Conservation (phyloP, 2,329 filamentous ascomycete genomes). For the Pseudogymnoascus sp. region DNA sequence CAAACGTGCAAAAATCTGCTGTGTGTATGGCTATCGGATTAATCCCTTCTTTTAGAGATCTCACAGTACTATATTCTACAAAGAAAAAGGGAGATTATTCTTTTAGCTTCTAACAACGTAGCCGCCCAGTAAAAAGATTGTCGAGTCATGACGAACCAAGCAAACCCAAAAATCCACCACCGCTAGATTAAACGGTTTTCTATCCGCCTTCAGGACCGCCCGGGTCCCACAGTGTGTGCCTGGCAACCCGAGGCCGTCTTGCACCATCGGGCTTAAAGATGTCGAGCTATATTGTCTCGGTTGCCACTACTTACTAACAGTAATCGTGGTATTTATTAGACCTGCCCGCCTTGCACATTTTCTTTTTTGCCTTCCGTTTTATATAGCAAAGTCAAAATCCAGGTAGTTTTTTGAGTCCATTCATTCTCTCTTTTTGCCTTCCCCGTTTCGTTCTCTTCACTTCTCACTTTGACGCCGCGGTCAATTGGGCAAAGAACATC, state of each 20-base stretch:
- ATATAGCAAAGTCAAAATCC: not conserved
- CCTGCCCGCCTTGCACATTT: not conserved
- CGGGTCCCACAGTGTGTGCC: not conserved
- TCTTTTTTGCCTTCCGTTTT: not conserved
- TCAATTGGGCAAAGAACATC: not conserved
- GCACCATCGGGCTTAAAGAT: not conserved
- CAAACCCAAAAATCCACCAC: not conserved
- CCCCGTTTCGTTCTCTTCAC: not conserved
- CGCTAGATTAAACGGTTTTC: not conserved
- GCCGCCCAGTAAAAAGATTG: not conserved
- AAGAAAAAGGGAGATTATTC: not conserved
- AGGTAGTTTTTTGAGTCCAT: constrained; percentile 6
- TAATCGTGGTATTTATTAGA: constrained; percentile 4
- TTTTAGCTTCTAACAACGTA: not conserved
- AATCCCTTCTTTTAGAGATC: not conserved
- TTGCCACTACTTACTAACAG: constrained; percentile 5
- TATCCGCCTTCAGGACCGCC: not conserved
- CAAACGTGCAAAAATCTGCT: not conserved
- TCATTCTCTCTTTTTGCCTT: not conserved
- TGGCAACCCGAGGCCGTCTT: constrained; percentile 5
- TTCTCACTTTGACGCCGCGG: not conserved
- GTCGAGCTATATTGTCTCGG: constrained; percentile 5
- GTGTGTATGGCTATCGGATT: not conserved
- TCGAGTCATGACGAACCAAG: constrained; percentile 2
- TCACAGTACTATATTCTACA: not conserved